phyloP scores from a whole-genome alignment of 805 yeast species.

The Cyberlindnera xylosilytica region DNA sequence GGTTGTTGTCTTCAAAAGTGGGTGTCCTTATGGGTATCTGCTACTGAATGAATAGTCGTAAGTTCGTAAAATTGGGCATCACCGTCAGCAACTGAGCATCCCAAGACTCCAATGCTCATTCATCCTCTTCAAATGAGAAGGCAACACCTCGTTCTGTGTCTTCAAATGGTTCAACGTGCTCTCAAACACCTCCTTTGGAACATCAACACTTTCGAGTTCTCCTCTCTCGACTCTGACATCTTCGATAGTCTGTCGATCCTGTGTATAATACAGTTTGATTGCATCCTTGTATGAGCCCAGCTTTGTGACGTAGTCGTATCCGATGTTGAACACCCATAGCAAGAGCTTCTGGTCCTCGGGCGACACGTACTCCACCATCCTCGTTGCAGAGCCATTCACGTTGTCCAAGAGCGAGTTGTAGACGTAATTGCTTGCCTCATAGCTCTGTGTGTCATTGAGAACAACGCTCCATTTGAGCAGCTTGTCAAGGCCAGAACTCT shows the following conservation, averaged over 20 bases:
- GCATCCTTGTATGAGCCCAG: constrained; percentile 24
- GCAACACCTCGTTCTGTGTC: constrained; percentile 27
- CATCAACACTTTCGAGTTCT: constrained; percentile 38
- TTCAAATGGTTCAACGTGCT: constrained; percentile 30
- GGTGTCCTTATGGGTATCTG: background rate
- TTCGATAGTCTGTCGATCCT: constrained; percentile 27
- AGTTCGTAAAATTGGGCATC: background rate
- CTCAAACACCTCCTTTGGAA: constrained; percentile 32
- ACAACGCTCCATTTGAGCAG: constrained; percentile 57
- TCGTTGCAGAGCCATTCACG: constrained; percentile 39
- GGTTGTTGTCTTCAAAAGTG: too few species aligned
- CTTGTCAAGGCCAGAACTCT: constrained; percentile 30
- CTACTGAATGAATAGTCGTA: too few species aligned
- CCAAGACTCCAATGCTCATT: background rate
- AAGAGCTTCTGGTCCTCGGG: constrained; percentile 19
- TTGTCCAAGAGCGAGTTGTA: constrained; percentile 40
- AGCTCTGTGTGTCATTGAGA: constrained; percentile 33
- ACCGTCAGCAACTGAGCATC: background rate
- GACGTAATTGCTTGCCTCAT: constrained; percentile 34
- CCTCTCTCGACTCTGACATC: constrained; percentile 31
- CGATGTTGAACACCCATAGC: constrained; percentile 52
- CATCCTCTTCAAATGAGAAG: background rate
- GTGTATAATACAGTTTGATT: constrained; percentile 45
- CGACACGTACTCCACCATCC: constrained; percentile 32
- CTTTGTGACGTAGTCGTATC: constrained; percentile 28